These are phyloP conservation scores for Cucurbitaria berberidis DNA, from an alignment of 2,329 filamentous ascomycete species.

Conservation along the genomic window DNA sequence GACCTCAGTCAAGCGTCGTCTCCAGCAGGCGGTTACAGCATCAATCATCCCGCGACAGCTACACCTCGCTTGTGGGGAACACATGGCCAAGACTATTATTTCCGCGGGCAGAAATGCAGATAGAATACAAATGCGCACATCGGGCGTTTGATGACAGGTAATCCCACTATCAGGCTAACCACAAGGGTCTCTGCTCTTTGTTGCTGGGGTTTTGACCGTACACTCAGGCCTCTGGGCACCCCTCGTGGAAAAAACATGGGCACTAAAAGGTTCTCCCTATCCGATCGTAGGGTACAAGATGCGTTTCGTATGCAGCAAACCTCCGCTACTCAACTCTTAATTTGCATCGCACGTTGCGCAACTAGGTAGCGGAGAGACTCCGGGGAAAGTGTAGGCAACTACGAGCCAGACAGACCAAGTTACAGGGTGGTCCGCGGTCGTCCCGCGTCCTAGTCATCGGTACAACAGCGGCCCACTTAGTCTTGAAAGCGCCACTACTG, in stretches of 20 bases:
- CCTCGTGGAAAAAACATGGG: no score
- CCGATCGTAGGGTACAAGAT: no score
- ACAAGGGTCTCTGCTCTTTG: not conserved
- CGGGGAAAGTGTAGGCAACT: no score
- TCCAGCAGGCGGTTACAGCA: slow-evolving; percentile 20
- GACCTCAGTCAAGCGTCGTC: slow-evolving; percentile 16
- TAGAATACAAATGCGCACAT: slow-evolving; percentile 3
- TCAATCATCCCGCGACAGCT: slow-evolving; percentile 16
- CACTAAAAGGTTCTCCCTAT: no score
- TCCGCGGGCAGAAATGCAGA: slow-evolving; percentile 9
- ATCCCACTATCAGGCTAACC: slow-evolving; percentile 7
- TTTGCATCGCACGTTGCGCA: not conserved
- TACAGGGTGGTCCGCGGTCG: no score
- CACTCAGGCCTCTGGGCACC: no score
- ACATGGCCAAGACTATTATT: slow-evolving; percentile 6
- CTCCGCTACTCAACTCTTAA: not conserved
- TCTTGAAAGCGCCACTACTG: no score
- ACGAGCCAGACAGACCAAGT: no score
- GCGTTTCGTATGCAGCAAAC: not conserved
- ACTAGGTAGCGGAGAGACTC: not conserved
- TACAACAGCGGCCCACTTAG: slow-evolving; percentile 2
- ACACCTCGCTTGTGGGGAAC: slow-evolving; percentile 3
- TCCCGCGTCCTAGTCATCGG: slow-evolving; percentile 5
- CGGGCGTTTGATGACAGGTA: slow-evolving; percentile 30
- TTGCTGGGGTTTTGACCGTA: not conserved